Conservation (phyloP, 177 flowering plant genomes). For the Tripterygium wilfordii region DNA sequence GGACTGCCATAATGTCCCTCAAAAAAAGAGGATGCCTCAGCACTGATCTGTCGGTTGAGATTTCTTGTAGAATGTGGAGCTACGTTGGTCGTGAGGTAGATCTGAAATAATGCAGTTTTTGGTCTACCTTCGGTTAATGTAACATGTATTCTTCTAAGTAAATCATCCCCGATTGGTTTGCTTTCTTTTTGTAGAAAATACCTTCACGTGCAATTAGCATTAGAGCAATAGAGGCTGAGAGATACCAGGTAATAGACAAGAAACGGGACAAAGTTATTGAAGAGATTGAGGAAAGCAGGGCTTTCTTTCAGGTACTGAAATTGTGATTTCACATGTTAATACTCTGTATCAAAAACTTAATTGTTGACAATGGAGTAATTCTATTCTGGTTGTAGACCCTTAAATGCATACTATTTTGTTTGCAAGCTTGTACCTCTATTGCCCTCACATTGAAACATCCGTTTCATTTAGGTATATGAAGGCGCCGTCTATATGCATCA, state of each 20-base stretch:
- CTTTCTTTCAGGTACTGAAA: conserved; percentile 86
- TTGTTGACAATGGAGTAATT: too few relatives aligned
- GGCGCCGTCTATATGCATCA: conserved; percentile 93
- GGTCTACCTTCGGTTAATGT: too few relatives aligned
- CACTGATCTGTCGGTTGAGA: conserved; percentile 42
- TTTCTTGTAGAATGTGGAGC: conserved; percentile 57
- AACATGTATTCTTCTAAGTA: not conserved
- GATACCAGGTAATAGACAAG: conserved; percentile 61
- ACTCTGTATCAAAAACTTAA: too few relatives aligned
- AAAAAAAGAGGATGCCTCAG: conserved; percentile 49
- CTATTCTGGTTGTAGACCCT: too few relatives aligned
- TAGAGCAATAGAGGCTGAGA: conserved; percentile 76
- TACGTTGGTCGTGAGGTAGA: conserved; percentile 86
- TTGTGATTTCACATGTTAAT: not conserved
- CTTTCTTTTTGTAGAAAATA: conserved; percentile 40
- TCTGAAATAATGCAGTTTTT: too few relatives aligned
- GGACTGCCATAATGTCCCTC: conserved; percentile 39
- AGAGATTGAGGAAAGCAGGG: conserved; percentile 96
- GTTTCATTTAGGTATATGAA: conserved; percentile 73
- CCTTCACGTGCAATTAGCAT: conserved; percentile 68
- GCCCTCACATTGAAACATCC: not conserved
- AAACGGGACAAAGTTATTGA: conserved; percentile 59
- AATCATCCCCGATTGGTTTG: not conserved
- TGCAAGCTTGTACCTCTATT: too few relatives aligned
- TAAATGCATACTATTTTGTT: not conserved